phyloP scores from a whole-genome alignment of 2,329 filamentous ascomycete species.

The Pseudocercospora ulei region DNA sequence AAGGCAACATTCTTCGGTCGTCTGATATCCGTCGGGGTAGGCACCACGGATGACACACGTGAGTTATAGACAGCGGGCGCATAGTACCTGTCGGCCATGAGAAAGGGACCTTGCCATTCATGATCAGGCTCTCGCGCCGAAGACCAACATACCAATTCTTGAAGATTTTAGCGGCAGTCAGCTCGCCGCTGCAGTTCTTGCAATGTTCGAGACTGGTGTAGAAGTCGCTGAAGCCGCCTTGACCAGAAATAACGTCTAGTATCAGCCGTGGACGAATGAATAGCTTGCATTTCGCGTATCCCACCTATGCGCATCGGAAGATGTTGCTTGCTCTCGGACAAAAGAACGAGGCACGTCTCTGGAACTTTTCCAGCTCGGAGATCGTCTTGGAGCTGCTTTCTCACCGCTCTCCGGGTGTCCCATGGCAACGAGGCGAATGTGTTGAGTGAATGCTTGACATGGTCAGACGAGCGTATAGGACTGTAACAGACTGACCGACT shows the following conservation, averaged over 20 bases:
- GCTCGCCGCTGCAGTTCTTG: constrained; percentile 42
- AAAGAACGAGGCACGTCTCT: constrained; percentile 28
- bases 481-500: constrained; percentile 9
- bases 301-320: constrained; percentile 40
- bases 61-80: constrained; percentile 38
- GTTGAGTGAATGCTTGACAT: constrained; percentile 39
- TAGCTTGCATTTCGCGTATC: background rate
- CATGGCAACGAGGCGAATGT: constrained; percentile 43
- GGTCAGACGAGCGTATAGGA: background rate
- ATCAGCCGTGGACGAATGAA: constrained; percentile 34
- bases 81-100: constrained; percentile 32
- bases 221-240: constrained; percentile 49
- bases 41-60: constrained; percentile 30
- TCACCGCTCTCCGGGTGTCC: constrained; percentile 32
- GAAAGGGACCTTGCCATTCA: background rate
- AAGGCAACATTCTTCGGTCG: constrained; percentile 43
- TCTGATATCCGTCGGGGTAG: constrained; percentile 31
- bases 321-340: constrained; percentile 43
- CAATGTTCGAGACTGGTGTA: constrained; percentile 48
- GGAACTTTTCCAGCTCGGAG: constrained; percentile 28
- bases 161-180: constrained; percentile 29
- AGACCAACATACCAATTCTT: constrained; percentile 16
- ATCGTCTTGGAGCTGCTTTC: constrained; percentile 37
- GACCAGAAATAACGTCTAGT: background rate
- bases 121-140: no score